Percentiles rank a stretch among this genome's conserved stretches.
These are phyloP conservation scores for Pythium folliculosum DNA, from an alignment of 352 stramenopile genomes.

Conservation along the genomic window DNA sequence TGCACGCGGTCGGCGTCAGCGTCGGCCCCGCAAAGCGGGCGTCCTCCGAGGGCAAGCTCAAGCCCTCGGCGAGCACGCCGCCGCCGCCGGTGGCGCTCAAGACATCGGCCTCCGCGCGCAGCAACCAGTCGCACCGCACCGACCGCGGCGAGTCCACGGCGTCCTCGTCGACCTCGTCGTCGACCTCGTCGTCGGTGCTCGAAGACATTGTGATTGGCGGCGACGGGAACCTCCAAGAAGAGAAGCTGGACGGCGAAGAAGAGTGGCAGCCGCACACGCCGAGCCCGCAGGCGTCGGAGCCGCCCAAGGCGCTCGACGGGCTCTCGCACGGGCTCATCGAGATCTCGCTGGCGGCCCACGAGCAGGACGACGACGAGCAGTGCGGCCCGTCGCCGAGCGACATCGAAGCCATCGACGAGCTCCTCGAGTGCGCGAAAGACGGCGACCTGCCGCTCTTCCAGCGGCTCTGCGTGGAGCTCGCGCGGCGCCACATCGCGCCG, in stretches of 20 bases:
- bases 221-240: conserved; percentile 8
- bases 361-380: conserved; percentile 2
- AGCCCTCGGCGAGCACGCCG: conserved; percentile 7
- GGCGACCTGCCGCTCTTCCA: conserved; percentile 56
- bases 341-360: conserved; percentile 47
- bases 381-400: conserved; percentile 29
- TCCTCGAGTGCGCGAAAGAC: conserved; percentile 67
- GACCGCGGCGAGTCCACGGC: conserved; percentile 17
- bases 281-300: background rate
- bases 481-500: conserved; percentile 41
- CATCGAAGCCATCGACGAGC: conserved; percentile 53
- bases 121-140: conserved; percentile 11
- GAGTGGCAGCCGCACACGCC: background rate
- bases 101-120: no score
- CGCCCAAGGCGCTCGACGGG: background rate
- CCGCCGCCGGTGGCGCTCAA: no score
- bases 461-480: conserved; percentile 43
- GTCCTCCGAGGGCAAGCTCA: conserved; percentile 8
- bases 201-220: conserved; percentile 20
- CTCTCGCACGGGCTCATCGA: conserved; percentile 46
- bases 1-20: conserved; percentile 12
- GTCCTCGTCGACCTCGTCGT: conserved; percentile 13
- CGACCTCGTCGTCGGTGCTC: background rate
- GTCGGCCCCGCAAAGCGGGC: conserved; percentile 4
- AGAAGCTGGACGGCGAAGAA: background rate